These are phyloP conservation scores for Penicillium odoratum DNA, from an alignment of 495 filamentous ascomycete genomes.

Conservation along the genomic window DNA sequence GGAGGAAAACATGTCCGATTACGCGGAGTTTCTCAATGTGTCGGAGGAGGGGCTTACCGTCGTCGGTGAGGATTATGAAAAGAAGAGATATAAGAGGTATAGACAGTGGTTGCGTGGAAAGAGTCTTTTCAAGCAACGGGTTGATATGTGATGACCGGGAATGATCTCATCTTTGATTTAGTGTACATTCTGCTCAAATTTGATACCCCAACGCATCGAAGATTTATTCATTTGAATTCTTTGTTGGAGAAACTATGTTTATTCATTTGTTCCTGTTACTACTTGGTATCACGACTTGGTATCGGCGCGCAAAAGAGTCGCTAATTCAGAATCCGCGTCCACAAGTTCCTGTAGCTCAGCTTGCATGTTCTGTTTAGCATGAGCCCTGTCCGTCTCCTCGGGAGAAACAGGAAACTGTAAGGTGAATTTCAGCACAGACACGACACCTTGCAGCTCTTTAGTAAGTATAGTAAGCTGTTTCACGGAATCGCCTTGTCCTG, in stretches of 20 bases:
- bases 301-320: slow-evolving; percentile 28
- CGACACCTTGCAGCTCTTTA: slow-evolving; percentile 46
- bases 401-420: slow-evolving; percentile 29
- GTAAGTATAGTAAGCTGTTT: slow-evolving; percentile 34
- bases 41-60: slow-evolving; percentile 86
- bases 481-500: neutral
- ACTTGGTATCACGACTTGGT: slow-evolving; percentile 9
- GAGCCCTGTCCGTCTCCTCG: slow-evolving; percentile 24
- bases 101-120: slow-evolving; percentile 90
- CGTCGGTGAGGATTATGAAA: slow-evolving; percentile 73
- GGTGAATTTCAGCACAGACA: slow-evolving; percentile 38
- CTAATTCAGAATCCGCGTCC: slow-evolving; percentile 36
- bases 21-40: slow-evolving; percentile 71
- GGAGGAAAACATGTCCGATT: slow-evolving; percentile 73
- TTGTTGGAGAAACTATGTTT: neutral
- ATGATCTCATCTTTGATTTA: slow-evolving; percentile 10
- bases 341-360: slow-evolving; percentile 38
- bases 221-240: neutral
- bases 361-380: slow-evolving; percentile 27
- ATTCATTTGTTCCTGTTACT: neutral
- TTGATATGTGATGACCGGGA: slow-evolving; percentile 51
- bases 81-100: slow-evolving; percentile 96
- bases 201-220: slow-evolving; percentile 20
- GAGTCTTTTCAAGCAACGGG: slow-evolving; percentile 88
- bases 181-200: slow-evolving; percentile 14